phyloP scores from a whole-genome alignment of 1,139 yeast species.

The Taphrina wiesneri region DNA sequence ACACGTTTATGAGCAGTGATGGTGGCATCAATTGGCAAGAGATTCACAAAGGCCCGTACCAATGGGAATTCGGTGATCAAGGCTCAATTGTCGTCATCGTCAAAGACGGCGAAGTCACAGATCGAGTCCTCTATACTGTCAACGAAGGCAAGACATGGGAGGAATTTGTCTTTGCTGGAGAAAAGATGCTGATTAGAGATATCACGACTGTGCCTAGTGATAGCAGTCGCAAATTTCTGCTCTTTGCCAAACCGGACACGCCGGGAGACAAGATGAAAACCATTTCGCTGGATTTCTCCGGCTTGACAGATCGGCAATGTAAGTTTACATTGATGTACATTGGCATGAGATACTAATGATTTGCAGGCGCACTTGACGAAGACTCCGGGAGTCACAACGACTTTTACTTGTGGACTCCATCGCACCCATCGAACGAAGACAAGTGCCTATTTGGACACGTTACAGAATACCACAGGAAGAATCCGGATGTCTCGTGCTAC shows the following conservation, averaged over 20 bases:
- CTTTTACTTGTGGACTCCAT: constrained; percentile 80
- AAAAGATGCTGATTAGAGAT: constrained; percentile 61
- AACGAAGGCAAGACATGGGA: constrained; percentile 82
- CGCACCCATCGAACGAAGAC: constrained; percentile 60
- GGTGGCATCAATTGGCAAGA: constrained; percentile 92
- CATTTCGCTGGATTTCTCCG: constrained; percentile 63
- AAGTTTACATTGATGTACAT: not conserved
- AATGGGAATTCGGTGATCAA: constrained; percentile 97
- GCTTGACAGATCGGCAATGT: constrained; percentile 49
- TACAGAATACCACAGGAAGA: constrained; percentile 72
- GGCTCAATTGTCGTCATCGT: constrained; percentile 83
- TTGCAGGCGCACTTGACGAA: constrained; percentile 46
- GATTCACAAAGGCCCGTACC: constrained; percentile 66
- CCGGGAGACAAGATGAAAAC: constrained; percentile 52
- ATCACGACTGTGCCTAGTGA: constrained; percentile 90
- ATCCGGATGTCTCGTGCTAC: constrained; percentile 67
- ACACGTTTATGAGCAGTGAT: constrained; percentile 77
- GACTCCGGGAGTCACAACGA: constrained; percentile 61
- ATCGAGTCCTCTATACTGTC: constrained; percentile 62
- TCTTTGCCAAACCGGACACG: constrained; percentile 52
- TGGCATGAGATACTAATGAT: not conserved
- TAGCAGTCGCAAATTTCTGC: constrained; percentile 70
- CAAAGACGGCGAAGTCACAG: constrained; percentile 58
- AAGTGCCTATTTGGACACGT: constrained; percentile 89
- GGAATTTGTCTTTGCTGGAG: constrained; percentile 62